These are phyloP conservation scores for Purpureocillium lavendulum DNA, from an alignment of 2,329 filamentous ascomycete genomes.

Conservation along the genomic window DNA sequence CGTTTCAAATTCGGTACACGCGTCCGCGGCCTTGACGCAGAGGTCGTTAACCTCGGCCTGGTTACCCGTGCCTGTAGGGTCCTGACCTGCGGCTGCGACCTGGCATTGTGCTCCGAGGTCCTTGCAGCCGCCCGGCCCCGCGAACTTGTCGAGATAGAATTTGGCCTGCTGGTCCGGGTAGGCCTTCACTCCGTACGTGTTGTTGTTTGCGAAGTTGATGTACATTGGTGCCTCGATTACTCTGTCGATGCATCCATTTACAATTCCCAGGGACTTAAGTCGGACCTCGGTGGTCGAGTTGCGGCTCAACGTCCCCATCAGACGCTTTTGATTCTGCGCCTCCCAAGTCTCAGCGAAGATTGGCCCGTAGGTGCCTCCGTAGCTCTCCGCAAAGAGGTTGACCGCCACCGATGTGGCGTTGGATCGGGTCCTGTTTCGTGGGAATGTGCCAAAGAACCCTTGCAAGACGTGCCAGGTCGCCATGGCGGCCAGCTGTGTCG, in stretches of 20 bases:
- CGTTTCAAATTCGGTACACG: conserved; percentile 41
- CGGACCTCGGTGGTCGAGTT: conserved; percentile 50
- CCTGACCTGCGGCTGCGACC: conserved; percentile 25
- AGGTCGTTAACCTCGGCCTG: conserved; percentile 28
- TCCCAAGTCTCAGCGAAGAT: conserved; percentile 51
- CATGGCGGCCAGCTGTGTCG: conserved; percentile 45
- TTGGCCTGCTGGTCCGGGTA: conserved; percentile 43
- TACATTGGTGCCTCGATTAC: conserved; percentile 51
- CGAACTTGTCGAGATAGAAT: conserved; percentile 30
- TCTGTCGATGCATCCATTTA: conserved; percentile 64
- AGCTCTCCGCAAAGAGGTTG: conserved; percentile 61
- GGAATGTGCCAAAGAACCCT: conserved; percentile 49
- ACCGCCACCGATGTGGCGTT: conserved; percentile 43
- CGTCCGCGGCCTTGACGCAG: conserved; percentile 41
- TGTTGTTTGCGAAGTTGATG: conserved; percentile 50
- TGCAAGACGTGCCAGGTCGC: conserved; percentile 60
- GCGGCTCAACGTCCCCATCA: conserved; percentile 37
- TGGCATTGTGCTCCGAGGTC: conserved; percentile 45
- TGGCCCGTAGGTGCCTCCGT: conserved; percentile 63
- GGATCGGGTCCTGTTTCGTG: conserved; percentile 44
- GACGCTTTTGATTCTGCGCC: conserved; percentile 50
- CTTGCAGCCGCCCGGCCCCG: conserved; percentile 36
- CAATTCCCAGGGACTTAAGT: conserved; percentile 56
- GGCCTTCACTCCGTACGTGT: conserved; percentile 55
- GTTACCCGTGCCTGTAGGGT: conserved; percentile 32